Base-by-base conservation (phyloP, 1,284 basidiomycete species). In the Termitomyces sp. region DNA sequence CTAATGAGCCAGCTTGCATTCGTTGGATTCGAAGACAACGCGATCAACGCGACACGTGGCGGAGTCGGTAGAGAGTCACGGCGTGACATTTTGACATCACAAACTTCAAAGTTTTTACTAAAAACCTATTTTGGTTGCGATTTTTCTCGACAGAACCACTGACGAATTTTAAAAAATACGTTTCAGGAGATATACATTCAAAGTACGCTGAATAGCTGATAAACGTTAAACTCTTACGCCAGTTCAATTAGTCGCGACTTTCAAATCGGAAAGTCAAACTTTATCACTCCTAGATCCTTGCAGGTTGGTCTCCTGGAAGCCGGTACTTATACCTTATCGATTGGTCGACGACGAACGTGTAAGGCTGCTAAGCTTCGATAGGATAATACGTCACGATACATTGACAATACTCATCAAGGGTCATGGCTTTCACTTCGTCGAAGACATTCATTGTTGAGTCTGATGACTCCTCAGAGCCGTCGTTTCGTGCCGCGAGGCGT, bases 401-500 rank as follows among this genome's bases (percentile, higher is more conserved):
- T n/a, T n/a, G n/a, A n/a, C 35, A 41, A 14, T 26, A 35, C n/a
- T 19, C 21, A 21, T 35, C 18, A 9, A 39, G 21, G 46, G 19
- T 21, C 16, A 73, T 73, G 72, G 51, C 70, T 51, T 62, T 69
- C n/a, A 68, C 80, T 54, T 61, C 73, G 19, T 63, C 70, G 13
- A 73, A 67, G 62, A 71, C 60, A 52, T 84, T 85, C 64, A 70
- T 63, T 19, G 71, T 78, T 42, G 66, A 69, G 47, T 46, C 73
- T 34, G 62, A 70, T 39, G 71, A 73, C 42, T 55, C 60, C 33
- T 60, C 64, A 50, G 77, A 77, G 45, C 62, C 68, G 26, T 65
- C 68, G 52, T 72, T 72, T 59, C 83, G 83, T 60, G 75, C 79
- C 49, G 73, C 74, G 31, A 77, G 81, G 62, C 85, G 88, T 57